Evolutionary conservation across 352 stramenopile genomes (phyloP).

Genomic region (Globisporangium paroecandrum): DNA sequence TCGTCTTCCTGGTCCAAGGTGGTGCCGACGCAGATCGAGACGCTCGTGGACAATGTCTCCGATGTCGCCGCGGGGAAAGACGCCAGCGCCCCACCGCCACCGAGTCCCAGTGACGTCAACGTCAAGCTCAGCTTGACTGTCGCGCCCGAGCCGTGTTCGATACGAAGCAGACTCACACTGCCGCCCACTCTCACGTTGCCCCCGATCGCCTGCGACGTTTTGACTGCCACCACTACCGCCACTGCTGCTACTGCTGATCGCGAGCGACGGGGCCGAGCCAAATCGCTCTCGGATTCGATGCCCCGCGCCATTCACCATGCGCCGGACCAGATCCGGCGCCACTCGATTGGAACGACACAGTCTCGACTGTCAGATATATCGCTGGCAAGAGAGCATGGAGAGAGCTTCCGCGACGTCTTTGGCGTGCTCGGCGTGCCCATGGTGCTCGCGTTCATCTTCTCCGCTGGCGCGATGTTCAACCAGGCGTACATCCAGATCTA

Average conservation of each 20-base stretch:
- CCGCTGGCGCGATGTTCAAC: conserved; percentile 12
- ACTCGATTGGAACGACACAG: conserved; percentile 10
- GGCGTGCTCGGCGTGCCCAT: conserved; percentile 12
- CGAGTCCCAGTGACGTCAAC: neutral
- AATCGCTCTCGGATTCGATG: neutral
- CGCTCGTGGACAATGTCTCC: neutral
- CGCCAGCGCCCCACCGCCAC: neutral
- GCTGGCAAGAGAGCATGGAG: neutral
- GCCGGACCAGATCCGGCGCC: neutral
- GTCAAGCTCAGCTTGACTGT: neutral
- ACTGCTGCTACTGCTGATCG: neutral
- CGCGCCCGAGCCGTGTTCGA: neutral
- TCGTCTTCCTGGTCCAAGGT: conserved; percentile 4
- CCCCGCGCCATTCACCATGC: neutral
- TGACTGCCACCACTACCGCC: neutral
- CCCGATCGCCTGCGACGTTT: neutral
- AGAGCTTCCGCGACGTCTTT: conserved; percentile 19
- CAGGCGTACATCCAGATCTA: conserved; percentile 15
- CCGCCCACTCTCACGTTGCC: neutral
- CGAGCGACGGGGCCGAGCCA: neutral
- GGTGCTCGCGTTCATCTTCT: conserved; percentile 18
- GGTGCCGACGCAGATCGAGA: neutral
- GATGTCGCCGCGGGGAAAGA: neutral
- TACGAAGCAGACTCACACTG: neutral
- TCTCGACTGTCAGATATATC: neutral